Evolutionary conservation across 1,284 basidiomycete genomes (phyloP).

Genomic region (Chiua sp.): DNA sequence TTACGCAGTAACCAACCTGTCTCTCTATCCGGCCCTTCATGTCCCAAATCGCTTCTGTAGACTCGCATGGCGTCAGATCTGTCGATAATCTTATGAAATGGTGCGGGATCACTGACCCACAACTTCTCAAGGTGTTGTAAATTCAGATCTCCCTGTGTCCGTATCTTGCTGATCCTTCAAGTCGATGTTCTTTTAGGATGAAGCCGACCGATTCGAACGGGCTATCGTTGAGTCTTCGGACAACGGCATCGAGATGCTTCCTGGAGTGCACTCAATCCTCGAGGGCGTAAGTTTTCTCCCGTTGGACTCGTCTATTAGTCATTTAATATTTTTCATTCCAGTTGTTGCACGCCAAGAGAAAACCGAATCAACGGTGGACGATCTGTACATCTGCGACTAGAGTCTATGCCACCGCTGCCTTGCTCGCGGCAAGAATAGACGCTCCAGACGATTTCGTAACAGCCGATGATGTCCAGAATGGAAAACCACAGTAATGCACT

Average conservation of each 20-base stretch:
- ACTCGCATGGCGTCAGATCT: conserved; percentile 81
- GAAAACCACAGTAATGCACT: conserved; percentile 75
- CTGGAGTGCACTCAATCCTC: conserved; percentile 62
- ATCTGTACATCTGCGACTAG: conserved; percentile 73
- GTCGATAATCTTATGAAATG: conserved; percentile 77
- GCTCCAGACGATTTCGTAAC: conserved; percentile 73
- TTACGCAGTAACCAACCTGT: conserved; percentile 56
- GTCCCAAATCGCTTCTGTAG: conserved; percentile 44
- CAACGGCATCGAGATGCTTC: conserved; percentile 65
- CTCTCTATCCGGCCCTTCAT: conserved; percentile 2
- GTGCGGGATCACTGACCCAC: conserved; percentile 72
- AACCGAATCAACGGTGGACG: conserved; percentile 65
- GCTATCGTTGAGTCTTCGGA: conserved; percentile 64
- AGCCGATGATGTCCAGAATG: conserved; percentile 78
- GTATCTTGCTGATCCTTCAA: conserved; percentile 4
- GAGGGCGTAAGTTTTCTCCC: conserved; percentile 45
- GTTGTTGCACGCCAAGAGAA: conserved; percentile 49
- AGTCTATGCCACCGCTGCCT: conserved; percentile 60
- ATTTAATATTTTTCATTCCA: conserved; percentile 27
- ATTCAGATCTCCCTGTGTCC: neutral
- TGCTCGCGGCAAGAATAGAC: conserved; percentile 57
- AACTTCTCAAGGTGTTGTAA: conserved; percentile 63
- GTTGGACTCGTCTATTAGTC: neutral
- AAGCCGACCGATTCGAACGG: conserved; percentile 69
- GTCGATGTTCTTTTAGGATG: conserved; percentile 50